phyloP scores from a whole-genome alignment of 495 filamentous ascomycete species.

The Penicillium samsonianum region DNA sequence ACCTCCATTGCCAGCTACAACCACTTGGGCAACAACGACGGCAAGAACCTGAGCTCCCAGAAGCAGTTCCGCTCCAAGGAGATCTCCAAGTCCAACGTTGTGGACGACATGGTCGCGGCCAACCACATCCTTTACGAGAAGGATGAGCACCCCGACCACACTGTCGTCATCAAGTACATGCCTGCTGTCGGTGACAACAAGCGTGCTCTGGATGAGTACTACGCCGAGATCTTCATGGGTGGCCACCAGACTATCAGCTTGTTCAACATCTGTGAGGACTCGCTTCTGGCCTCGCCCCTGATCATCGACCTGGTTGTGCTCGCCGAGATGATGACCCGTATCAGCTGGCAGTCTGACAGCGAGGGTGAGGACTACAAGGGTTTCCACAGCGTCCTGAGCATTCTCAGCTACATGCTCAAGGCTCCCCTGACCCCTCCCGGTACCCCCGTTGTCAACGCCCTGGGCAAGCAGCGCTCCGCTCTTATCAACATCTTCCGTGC shows the following conservation, averaged over 20 bases:
- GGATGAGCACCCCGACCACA: constrained; percentile 87
- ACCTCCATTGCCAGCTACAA: constrained; percentile 99
- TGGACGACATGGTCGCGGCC: constrained; percentile 98
- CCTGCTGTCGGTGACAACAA: constrained; percentile 98
- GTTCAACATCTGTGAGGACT: constrained; percentile 99
- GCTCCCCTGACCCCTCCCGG: constrained; percentile 93
- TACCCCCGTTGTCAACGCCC: constrained; percentile 92
- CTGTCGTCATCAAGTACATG: constrained; percentile 98
- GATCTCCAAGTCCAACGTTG: constrained; percentile 98
- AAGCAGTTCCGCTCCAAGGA: constrained; percentile 99
- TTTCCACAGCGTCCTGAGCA: constrained; percentile 96
- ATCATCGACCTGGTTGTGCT: constrained; percentile 95
- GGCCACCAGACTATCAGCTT: constrained; percentile 98
- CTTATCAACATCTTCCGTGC: constrained; percentile 99
- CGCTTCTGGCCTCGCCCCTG: constrained; percentile 91
- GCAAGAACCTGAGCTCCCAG: constrained; percentile 96
- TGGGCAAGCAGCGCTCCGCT: constrained; percentile 93
- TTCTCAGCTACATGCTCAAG: constrained; percentile 99
- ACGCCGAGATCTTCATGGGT: constrained; percentile 98
- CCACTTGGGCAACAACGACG: constrained; percentile 99
- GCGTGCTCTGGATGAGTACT: constrained; percentile 98
- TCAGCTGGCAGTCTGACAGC: constrained; percentile 77
- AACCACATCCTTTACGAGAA: constrained; percentile 86
- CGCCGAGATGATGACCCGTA: constrained; percentile 96
- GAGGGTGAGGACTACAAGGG: constrained; percentile 73